Conservation (phyloP, 768 basidiomycete species). For the Boletus rex-veris region DNA sequence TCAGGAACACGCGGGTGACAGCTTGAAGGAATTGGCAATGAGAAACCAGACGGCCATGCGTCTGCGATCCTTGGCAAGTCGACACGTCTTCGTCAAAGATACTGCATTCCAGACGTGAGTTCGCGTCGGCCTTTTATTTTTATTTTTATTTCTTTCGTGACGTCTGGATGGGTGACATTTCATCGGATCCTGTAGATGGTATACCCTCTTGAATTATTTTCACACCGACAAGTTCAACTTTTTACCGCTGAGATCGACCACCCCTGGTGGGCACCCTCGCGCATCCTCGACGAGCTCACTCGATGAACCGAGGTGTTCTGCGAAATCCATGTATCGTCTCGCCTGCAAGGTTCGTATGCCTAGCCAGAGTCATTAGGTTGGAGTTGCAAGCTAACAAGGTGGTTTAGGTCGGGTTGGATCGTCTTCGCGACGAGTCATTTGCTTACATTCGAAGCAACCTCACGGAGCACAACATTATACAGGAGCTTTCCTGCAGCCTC, state of each 20-base stretch:
- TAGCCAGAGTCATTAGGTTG: too few relatives aligned
- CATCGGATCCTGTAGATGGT: constrained; percentile 28
- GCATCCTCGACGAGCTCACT: constrained; percentile 3
- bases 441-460: constrained; percentile 15
- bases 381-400: not conserved
- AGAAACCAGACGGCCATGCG: not conserved
- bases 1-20: not conserved
- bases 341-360: constrained; percentile 34
- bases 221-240: constrained; percentile 36
- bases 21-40: not conserved
- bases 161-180: too few relatives aligned
- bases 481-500: constrained; percentile 21
- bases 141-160: too few relatives aligned
- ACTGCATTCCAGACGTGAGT: constrained; percentile 29
- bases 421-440: constrained; percentile 15
- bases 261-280: not conserved
- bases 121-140: too few relatives aligned
- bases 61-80: constrained; percentile 14
- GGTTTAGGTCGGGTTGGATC: constrained; percentile 19
- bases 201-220: constrained; percentile 38
- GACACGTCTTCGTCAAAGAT: constrained; percentile 26
- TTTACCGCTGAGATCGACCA: constrained; percentile 24
- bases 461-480: constrained; percentile 22
- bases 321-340: constrained; percentile 46
- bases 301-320: constrained; percentile 30